phyloP scores from a whole-genome alignment of 768 basidiomycete species.

The Pleurotus tuoliensis region DNA sequence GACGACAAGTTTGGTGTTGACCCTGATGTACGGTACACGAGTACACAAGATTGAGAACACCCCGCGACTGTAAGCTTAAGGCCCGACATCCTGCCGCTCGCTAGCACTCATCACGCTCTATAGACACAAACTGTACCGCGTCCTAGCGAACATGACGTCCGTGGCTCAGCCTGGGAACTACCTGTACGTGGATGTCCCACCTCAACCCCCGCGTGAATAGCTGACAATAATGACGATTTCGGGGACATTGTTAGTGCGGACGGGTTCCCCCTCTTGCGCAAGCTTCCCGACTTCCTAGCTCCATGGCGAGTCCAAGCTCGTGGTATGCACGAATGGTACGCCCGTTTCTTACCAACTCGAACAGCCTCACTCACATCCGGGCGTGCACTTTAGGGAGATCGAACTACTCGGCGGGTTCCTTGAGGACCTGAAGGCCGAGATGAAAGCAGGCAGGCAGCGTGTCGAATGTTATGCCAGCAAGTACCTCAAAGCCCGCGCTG shows the following conservation, averaged over 20 bases:
- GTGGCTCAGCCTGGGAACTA: constrained; percentile 23
- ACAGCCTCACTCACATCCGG: neutral
- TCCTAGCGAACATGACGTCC: constrained; percentile 19
- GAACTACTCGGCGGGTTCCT: neutral
- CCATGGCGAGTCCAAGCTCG: constrained; percentile 21
- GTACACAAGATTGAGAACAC: constrained; percentile 16
- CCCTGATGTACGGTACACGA: constrained; percentile 18
- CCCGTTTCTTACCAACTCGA: neutral
- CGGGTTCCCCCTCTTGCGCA: constrained; percentile 21
- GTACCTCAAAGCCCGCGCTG: neutral
- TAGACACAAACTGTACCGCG: constrained; percentile 22
- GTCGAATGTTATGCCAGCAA: neutral
- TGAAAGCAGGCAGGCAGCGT: neutral
- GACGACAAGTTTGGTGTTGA: constrained; percentile 22
- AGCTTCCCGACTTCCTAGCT: constrained; percentile 21
- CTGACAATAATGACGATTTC: too few relatives aligned
- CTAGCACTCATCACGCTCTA: neutral
- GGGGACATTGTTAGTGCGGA: constrained; percentile 14
- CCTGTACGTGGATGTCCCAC: constrained; percentile 13
- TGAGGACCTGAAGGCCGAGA: neutral
- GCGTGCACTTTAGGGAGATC: neutral
- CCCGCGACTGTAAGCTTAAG: constrained; percentile 12
- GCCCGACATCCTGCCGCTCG: neutral
- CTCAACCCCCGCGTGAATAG: neutral
- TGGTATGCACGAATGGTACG: constrained; percentile 11